Conservation (phyloP, 805 yeast species). For the Pichia rugopelliculosa region DNA sequence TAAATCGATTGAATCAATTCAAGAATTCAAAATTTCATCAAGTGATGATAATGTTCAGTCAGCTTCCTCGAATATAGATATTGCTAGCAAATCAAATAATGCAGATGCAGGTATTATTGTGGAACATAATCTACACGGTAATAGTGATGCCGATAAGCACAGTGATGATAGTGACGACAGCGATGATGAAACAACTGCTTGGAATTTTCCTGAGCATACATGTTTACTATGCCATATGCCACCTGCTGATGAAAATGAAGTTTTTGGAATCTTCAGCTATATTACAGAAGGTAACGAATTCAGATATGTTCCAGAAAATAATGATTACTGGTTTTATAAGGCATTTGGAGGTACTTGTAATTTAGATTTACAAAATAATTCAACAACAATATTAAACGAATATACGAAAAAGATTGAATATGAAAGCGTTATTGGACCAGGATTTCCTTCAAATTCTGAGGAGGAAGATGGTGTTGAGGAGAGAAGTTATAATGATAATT, state of each 20-base stretch:
- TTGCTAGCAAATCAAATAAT: neutral
- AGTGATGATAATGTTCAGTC: slow-evolving; percentile 1
- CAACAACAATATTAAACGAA: slow-evolving; percentile 3
- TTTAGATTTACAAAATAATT: slow-evolving; percentile 21
- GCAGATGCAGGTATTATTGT: neutral
- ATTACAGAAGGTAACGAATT: slow-evolving; percentile 52
- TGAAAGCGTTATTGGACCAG: slow-evolving; percentile 56
- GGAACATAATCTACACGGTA: slow-evolving; percentile 10
- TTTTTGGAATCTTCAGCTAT: slow-evolving; percentile 69
- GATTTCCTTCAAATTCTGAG: slow-evolving; percentile 39
- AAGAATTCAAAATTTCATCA: slow-evolving; percentile 6
- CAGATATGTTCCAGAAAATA: slow-evolving; percentile 51
- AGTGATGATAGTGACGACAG: slow-evolving; percentile 20
- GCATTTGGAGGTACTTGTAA: slow-evolving; percentile 50
- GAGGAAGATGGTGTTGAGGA: slow-evolving; percentile 13
- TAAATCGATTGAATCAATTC: slow-evolving; percentile 19
- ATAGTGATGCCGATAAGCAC: slow-evolving; percentile 25
- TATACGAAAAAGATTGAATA: slow-evolving; percentile 33
- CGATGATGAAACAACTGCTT: slow-evolving; percentile 26
- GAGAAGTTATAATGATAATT: slow-evolving; percentile 32
- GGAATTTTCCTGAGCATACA: slow-evolving; percentile 67
- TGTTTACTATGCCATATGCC: slow-evolving; percentile 83
- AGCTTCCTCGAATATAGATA: neutral
- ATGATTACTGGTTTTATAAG: slow-evolving; percentile 57
- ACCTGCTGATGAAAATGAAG: slow-evolving; percentile 45